Conservation (phyloP, 2,329 filamentous ascomycete genomes). For the Colletotrichum plurivorum region DNA sequence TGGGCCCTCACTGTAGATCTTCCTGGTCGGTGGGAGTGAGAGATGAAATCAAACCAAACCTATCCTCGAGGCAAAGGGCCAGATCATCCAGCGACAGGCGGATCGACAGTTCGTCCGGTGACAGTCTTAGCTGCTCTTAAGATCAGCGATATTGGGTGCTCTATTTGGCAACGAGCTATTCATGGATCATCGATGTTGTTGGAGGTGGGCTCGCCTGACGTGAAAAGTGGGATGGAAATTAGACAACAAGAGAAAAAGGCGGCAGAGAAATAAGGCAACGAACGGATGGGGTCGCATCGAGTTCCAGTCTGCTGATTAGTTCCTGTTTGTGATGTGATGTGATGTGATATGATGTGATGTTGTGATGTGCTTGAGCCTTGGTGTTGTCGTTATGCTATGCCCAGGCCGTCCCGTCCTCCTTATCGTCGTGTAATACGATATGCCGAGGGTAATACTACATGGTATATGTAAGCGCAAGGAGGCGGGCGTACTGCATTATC, state of each 20-base stretch:
- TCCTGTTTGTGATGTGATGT: neutral
- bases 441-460: too few relatives aligned
- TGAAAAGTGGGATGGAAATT: conserved; percentile 33
- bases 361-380: neutral
- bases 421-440: too few relatives aligned
- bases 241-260: neutral
- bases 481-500: neutral
- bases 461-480: too few relatives aligned
- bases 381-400: neutral
- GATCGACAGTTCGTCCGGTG: neutral
- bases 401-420: too few relatives aligned
- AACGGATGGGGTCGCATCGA: conserved; percentile 25
- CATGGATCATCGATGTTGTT: neutral
- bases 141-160: conserved; percentile 25
- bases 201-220: conserved; percentile 10
- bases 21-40: too few relatives aligned
- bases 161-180: neutral
- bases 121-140: neutral
- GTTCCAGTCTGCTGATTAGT: neutral
- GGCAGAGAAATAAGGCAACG: conserved; percentile 21
- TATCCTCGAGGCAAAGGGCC: too few relatives aligned
- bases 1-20: neutral
- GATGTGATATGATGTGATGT: neutral
- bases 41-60: neutral
- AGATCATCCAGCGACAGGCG: too few relatives aligned